Base-by-base conservation (phyloP, 2,329 filamentous ascomycete genomes). In the Cadophora gregata region DNA sequence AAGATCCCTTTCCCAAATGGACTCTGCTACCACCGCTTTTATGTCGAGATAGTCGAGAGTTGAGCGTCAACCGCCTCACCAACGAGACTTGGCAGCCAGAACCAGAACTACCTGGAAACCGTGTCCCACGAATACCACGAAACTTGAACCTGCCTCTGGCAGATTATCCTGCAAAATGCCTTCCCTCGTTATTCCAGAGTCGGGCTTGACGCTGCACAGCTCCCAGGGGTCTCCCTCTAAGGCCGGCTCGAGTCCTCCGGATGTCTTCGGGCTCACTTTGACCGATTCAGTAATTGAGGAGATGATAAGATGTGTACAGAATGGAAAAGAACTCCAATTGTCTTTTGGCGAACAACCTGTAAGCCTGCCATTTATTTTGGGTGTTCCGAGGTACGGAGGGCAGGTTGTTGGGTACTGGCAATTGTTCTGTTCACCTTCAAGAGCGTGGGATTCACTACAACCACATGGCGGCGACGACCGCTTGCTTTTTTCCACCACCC, bases 231-330 rank as follows among this genome's bases (percentile, higher is more conserved):
- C 42, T 47, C 80, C 83, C 69, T 79, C 82, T 70, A 80, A 81
- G 61, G 76, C 79, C 73, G 79, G 80, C 61, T 77, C 79, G 65
- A 78, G 85, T 45, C 84, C 84, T 9, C 79, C 81, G 33, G 85
- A 88, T 73, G 85, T 84, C 36, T 86, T 90, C 74, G 82, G 85
- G 69, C 78, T 90, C 64, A 83, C 80, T n/a, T 78, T 90, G 69
- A 83, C 80, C 72, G 83, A 88, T 75, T 80, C 80, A 75, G 80
- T 87, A 61, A 84, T 90, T 72, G 85, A 88, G 75, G 82, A 86
- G 69, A 85, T 90, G 83, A 88, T 90, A 71, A 82, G 81, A 76
- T 86, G 84, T 73, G 82, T 86, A 47, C 84, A 84, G 73, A 81
- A 83, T 79, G 86, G 86, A 60, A 81, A 85, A 64, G 80, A 83